phyloP scores from a whole-genome alignment of 441 rosid genomes.

The Mallotus repandus region DNA sequence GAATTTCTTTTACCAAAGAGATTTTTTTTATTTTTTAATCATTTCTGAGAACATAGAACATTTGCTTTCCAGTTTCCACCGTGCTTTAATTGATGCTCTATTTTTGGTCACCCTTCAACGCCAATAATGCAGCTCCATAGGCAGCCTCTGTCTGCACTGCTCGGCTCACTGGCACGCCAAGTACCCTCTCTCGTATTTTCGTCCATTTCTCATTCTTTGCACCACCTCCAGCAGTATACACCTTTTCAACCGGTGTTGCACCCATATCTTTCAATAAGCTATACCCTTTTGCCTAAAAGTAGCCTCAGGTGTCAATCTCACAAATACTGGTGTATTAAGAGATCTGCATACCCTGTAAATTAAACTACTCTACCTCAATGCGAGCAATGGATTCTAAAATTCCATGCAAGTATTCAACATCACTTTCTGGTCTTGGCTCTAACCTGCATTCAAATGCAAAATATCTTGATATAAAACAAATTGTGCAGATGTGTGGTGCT shows the following conservation, averaged over 20 bases:
- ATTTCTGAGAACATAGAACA: slow-evolving; percentile 2
- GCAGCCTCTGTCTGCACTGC: slow-evolving; percentile 90
- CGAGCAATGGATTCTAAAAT: slow-evolving; percentile 91
- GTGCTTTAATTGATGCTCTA: not conserved
- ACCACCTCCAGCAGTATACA: slow-evolving; percentile 85
- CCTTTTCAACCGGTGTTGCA: slow-evolving; percentile 73
- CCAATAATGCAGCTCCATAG: slow-evolving; percentile 87
- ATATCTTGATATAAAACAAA: not conserved
- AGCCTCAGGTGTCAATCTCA: not conserved
- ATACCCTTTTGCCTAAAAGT: slow-evolving; percentile 64
- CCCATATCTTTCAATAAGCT: slow-evolving; percentile 71
- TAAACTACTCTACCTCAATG: slow-evolving; percentile 54
- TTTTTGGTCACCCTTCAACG: slow-evolving; percentile 51
- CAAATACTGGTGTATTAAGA: no score
- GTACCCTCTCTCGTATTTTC: slow-evolving; percentile 66
- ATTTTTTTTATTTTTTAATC: not conserved
- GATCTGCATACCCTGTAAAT: no score
- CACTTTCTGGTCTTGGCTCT: slow-evolving; percentile 75
- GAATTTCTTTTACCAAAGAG: no score
- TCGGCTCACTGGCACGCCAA: slow-evolving; percentile 63
- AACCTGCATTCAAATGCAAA: slow-evolving; percentile 45
- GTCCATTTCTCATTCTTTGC: slow-evolving; percentile 83
- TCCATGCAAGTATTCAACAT: slow-evolving; percentile 84
- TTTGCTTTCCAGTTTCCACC: slow-evolving; percentile 34
- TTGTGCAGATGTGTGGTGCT: not conserved